Conservation (phyloP, 208 protist genomes). For the Leishmania tarentolae region DNA sequence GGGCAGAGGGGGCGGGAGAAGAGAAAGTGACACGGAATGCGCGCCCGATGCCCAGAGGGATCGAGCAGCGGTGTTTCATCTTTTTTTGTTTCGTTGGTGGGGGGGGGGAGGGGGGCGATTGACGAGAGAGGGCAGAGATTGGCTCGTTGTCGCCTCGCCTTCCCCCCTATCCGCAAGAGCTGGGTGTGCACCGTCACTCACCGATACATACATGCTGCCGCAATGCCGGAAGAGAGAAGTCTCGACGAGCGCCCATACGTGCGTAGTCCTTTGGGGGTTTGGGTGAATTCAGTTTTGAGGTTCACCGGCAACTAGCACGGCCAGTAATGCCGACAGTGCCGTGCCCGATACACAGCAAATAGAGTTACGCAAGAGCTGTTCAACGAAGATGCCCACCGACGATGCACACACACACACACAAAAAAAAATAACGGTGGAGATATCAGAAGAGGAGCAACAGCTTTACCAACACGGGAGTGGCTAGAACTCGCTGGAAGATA, state of each 20-base stretch:
- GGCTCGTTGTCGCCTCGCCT: not conserved
- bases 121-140: not conserved
- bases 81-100: not conserved
- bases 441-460: too few relatives aligned
- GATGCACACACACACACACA: not conserved
- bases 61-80: too few relatives aligned
- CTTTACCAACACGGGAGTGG: not conserved
- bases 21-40: not conserved
- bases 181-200: not conserved
- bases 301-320: not conserved
- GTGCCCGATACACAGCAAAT: not conserved
- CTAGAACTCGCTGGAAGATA: not conserved
- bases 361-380: not conserved
- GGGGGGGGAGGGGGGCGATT: not conserved
- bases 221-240: not conserved
- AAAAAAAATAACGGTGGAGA: too few relatives aligned
- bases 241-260: not conserved
- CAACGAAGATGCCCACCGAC: not conserved
- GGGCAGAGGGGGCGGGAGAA: not conserved
- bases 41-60: not conserved
- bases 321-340: not conserved
- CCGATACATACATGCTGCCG: not conserved
- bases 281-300: not conserved
- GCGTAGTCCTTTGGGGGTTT: not conserved
- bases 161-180: not conserved